Percentiles rank a stretch among this genome's conserved stretches.
phyloP scores from a whole-genome alignment of 2,329 filamentous ascomycete species.

The Lachnellula cervina region DNA sequence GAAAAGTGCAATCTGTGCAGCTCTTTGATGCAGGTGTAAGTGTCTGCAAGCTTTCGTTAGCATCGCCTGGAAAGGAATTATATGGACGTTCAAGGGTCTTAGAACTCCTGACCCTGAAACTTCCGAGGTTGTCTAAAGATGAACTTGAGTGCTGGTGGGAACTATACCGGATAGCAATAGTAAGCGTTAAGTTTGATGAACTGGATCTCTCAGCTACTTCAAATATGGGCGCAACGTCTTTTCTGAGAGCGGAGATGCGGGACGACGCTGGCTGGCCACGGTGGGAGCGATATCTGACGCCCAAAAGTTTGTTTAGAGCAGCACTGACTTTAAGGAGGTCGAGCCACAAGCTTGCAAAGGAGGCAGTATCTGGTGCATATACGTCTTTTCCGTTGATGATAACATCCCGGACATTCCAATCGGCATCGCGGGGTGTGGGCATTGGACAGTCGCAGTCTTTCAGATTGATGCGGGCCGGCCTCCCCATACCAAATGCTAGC shows the following conservation, averaged over 20 bases:
- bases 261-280: background rate
- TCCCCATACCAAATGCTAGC: constrained; percentile 36
- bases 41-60: background rate
- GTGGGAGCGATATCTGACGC: background rate
- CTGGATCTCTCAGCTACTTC: background rate
- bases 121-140: too few species aligned
- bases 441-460: constrained; percentile 34
- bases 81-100: too few species aligned
- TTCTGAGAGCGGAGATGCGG: background rate
- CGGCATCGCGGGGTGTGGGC: background rate
- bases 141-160: too few species aligned
- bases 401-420: background rate
- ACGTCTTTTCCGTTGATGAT: background rate
- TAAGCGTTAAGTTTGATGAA: background rate
- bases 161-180: background rate
- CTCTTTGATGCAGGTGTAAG: background rate
- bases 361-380: background rate
- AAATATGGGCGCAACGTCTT: background rate
- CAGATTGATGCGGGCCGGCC: constrained; percentile 36
- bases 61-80: too few species aligned
- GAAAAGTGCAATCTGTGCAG: background rate
- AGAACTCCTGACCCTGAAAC: too few species aligned
- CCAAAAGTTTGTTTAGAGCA: background rate
- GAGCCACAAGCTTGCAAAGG: background rate
- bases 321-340: background rate